Evolutionary conservation across 495 filamentous ascomycete species (phyloP), one percentile per base, ranked within the genome.

Genomic region (Filosporella fistucella): DNA sequence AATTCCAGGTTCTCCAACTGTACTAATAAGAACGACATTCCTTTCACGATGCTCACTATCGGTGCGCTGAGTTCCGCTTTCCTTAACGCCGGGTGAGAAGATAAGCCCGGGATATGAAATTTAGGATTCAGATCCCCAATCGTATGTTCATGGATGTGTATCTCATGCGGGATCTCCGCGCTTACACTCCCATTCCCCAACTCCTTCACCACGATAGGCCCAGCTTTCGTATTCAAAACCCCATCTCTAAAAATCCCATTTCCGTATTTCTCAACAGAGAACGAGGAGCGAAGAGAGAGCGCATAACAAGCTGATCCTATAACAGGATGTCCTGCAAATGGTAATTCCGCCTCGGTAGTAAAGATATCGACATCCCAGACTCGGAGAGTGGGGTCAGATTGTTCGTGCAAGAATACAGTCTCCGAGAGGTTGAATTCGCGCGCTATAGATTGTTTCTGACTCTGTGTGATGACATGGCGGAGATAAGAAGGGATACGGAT

Each of bases 351-450:
- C 20, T 70, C 62, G 12, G 68, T 62, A 14, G 78, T 83, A 70
- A 88, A 89, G 65, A 90, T 91, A 62, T 88, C 81, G 53, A 89
- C 78, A 5, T 68, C 49, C 40, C 70, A 68, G 30, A 59, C 50
- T 9, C 20, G 16, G 0, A 6, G 5, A 0, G 16, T 40, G 18
- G 29, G 57, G 52, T 22, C 52, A 33, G 14, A 55, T 44, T 8
- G 72, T 67, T 32, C 23, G 61, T 89, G 78, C 11, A 94, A 65
- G 66, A 91, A 95, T 38, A 90, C 82, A 0, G 83, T 91, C 59
- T 94, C 88, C 1, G 85, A 89, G 53, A 89, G 72, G 54, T 91
- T 91, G 80, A 91, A 91, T 64, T 95, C 89, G 16, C 62, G 54
- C 1, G 87, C 80, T 29, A 94, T 82, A 33, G 52, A 63, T 61